Percentiles rank a stretch among this genome's conserved stretches.
These are phyloP conservation scores for Kwoniella heveanensis DNA, from an alignment of 768 basidiomycete species.

Conservation along the genomic window DNA sequence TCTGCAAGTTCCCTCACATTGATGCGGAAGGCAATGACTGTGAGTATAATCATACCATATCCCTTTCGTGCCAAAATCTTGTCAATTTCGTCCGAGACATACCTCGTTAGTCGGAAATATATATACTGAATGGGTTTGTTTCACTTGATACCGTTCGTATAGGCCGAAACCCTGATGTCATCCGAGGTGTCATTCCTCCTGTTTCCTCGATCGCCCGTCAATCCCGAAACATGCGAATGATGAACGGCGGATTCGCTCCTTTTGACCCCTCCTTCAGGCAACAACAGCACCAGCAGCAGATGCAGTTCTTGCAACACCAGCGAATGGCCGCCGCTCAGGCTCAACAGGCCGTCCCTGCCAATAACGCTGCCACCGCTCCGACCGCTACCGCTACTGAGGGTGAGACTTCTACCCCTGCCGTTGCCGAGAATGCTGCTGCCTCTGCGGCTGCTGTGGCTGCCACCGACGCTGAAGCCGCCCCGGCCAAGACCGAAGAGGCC, in stretches of 20 bases:
- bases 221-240: constrained; percentile 36
- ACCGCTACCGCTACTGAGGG: constrained; percentile 9
- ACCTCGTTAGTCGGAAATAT: neutral
- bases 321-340: constrained; percentile 34
- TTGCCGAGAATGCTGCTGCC: neutral
- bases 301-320: constrained; percentile 37
- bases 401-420: neutral
- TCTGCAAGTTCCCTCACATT: constrained; percentile 57
- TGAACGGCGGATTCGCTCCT: constrained; percentile 27
- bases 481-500: constrained; percentile 13
- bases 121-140: constrained; percentile 1
- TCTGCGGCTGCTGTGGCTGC: neutral
- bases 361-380: constrained; percentile 1
- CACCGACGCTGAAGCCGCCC: constrained; percentile 2
- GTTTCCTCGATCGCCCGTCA: constrained; percentile 40
- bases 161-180: constrained; percentile 55
- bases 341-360: constrained; percentile 17
- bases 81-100: no score
- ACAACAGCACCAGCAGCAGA: constrained; percentile 39
- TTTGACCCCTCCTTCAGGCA: constrained; percentile 41
- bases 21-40: constrained; percentile 54
- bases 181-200: constrained; percentile 51
- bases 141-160: neutral
- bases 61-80: no score
- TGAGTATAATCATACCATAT: no score